phyloP scores from a whole-genome alignment of 2,329 filamentous ascomycete genomes.

The Fusarium goolgardi region DNA sequence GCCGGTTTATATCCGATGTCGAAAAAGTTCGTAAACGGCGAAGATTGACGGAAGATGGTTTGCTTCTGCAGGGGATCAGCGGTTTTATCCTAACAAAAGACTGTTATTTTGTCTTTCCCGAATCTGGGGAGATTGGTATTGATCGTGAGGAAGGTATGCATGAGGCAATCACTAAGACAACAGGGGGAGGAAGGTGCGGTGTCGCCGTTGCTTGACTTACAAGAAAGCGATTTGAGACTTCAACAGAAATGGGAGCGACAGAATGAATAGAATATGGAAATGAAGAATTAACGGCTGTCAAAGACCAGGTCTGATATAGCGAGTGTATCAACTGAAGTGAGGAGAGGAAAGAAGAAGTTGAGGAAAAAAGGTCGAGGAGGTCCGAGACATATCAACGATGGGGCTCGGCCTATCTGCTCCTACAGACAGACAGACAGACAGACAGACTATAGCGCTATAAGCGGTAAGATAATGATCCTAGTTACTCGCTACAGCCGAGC shows the following conservation, averaged over 20 bases:
- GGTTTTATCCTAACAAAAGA: slow-evolving; percentile 14
- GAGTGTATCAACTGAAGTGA: slow-evolving; percentile 35
- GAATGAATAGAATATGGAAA: slow-evolving; percentile 3
- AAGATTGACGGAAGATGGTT: slow-evolving; percentile 21
- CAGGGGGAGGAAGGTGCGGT: slow-evolving; percentile 8
- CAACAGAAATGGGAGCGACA: slow-evolving; percentile 8
- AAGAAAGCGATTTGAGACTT: background rate
- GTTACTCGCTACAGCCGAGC: slow-evolving; percentile 13
- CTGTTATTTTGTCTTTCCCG: slow-evolving; percentile 13
- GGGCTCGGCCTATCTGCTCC: background rate
- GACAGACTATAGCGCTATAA: background rate
- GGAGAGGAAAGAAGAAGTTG: slow-evolving; percentile 20
- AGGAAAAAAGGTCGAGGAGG: slow-evolving; percentile 30
- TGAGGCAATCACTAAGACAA: slow-evolving; percentile 33
- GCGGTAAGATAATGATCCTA: slow-evolving; percentile 12
- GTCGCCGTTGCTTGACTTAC: slow-evolving; percentile 25
- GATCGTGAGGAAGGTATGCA: slow-evolving; percentile 25
- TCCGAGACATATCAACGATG: slow-evolving; percentile 28
- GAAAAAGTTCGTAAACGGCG: slow-evolving; percentile 23
- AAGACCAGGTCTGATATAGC: slow-evolving; percentile 24
- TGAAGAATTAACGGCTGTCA: slow-evolving; percentile 24
- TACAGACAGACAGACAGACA: background rate
- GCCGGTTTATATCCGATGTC: slow-evolving; percentile 15
- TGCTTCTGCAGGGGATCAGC: slow-evolving; percentile 28
- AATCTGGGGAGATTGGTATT: slow-evolving; percentile 2